Base-by-base conservation (phyloP, 208 protist species). In the Borovskyia barvae region DNA sequence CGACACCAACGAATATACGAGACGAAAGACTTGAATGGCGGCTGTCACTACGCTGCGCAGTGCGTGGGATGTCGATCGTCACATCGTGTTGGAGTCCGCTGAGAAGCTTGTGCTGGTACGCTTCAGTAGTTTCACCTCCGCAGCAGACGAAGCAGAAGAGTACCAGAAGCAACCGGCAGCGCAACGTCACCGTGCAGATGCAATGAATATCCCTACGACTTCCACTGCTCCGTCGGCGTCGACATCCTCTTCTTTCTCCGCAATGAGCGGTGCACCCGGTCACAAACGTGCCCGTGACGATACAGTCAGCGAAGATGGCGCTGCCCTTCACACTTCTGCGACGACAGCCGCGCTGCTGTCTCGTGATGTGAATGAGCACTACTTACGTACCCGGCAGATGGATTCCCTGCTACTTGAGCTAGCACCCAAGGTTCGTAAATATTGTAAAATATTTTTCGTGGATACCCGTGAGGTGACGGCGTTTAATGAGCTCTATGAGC, bases 401-500 rank as follows among this genome's bases (percentile, higher is more conserved):
- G 87, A 94, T 47, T 75, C 70, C 8, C 56, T 92, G 54, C 77
- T 94, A 28, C 36, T 36, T 0, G 56, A 75, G 53, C 54, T 92
- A 0, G 84, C 84, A 2, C 87, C 87, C 6, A 91, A 92, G 69
- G 75, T 94, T 19, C 79, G 83, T 1, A 91, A 92, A 77, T 94
- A 90, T 55, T 88, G 81, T 50, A 72, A 66, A 24, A 87, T 94
- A 2, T 92, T 86, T 51, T 51, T 77, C 5, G 87, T 94, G 1
- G 81, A 89, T 54, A 94, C 83, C 9, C 72, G 62, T 17, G 65
- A 80, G 61, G 97, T 99, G 39, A 94, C 97, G 6, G 97, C 99
- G 64, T 99, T 99, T 71, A 99, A 99, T 63, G 75, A 86, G 17
- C 97, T 99, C 91, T 99, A 99, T 78, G 98, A 99, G 82, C 74